Base-by-base conservation (phyloP, 257 asterid genomes). In the Sherardia arvensis region DNA sequence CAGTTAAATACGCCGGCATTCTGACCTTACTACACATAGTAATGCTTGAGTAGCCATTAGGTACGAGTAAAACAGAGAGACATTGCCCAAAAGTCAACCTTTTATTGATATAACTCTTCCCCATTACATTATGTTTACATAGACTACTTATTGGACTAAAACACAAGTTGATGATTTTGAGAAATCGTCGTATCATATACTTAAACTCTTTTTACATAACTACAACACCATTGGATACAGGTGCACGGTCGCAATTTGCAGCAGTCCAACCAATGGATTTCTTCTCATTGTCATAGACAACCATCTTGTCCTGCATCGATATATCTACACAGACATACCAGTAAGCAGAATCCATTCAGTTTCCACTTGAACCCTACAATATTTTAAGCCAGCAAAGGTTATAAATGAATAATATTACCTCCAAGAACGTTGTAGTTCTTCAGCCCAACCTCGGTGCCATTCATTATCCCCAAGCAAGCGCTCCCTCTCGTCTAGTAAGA, bases 381-480 rank as follows among this genome's bases (percentile, higher is more conserved):
- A n/a, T n/a, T n/a, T n/a, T n/a, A n/a, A n/a, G n/a, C n/a, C n/a
- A n/a, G n/a, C n/a, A n/a, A n/a, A n/a, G n/a, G n/a, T n/a, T n/a
- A n/a, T n/a, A n/a, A 26, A 21, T 7, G 53, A 10, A 33, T 28
- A 45, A 18, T 48, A 25, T 61, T 82, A 92, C 99, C 99, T 83
- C 99, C 99, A 71, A 93, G 79, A 79, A 93, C 74, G 85, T 93
- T 90, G 77, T 68, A 71, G 73, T 78, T 80, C 59, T 73, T 81
- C 78, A 90, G 72, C 40, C 99, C 99, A 32, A 83, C 81, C 77
- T 87, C 97, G 0, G 99, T 87, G 18, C 99, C 99, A 56, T 93
- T 93, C 5, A 93, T 79, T 64, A 93, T 86, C 20, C 97, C 99
- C 79, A 93, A 68, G 70, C 99, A 93, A 23, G 87, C 96, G 67